Evolutionary conservation across 371 early-diverging fungal species (phyloP), one percentile per base, ranked within the genome.

Genomic region (Chytridium lagenaria): DNA sequence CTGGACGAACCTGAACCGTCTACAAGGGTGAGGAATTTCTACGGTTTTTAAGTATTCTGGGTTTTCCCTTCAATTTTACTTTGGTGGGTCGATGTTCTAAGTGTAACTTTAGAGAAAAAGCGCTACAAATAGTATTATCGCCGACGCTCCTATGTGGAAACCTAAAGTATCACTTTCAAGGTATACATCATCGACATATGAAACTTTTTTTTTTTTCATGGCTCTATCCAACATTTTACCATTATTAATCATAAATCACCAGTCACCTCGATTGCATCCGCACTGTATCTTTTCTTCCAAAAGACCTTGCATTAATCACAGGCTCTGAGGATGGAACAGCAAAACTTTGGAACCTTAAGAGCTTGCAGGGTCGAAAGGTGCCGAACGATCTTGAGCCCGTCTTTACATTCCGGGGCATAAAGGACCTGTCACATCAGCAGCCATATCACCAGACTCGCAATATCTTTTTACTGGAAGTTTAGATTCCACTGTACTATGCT

Each of bases 291-390:
- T 92, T 92, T 70, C 92, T 93, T 73, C 87, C 90, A 22, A 70
- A 52, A 22, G 88, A 90, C 50, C 82, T 85, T 68, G 77, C 88
- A 0, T 76, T 94, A 30, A 83, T 91, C 16, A 89, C 93, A 0
- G 93, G 90, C 7, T 92, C 93, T 1, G 94, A 95, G 69, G 96
- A 95, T 80, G 87, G 89, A 2, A 94, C 94, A 1, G 90, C 92
- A 44, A 93, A 93, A 73, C 79, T 92, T 36, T 94, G 93, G 93
- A 89, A 78, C 50, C 22, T 80, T 23, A 49, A 34, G 15, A 65
- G 61, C 26, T 0, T 63, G 1, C 81, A 74, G 55, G 57, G 74
- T 26, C 36, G 75, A 31, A 80, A 79, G 75, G 84, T 83, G 84
- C 86, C 79, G 37, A 80, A 83, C 49, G 95, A 94, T 50, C 78